Conservation (phyloP, 371 early-diverging fungal species). For the Apophysomyces sp. region DNA sequence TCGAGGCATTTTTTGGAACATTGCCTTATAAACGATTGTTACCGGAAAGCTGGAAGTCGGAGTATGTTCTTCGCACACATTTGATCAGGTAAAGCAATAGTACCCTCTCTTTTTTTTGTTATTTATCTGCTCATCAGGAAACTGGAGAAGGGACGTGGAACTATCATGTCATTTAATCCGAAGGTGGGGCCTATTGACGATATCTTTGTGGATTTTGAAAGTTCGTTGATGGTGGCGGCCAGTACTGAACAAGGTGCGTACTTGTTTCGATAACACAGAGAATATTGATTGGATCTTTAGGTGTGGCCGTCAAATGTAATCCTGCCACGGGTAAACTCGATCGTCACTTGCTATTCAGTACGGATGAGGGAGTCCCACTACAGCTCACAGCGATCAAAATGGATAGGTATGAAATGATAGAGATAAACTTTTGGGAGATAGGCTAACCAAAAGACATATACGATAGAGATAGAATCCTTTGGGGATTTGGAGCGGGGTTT, state of each 20-base stretch:
- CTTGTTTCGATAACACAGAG: neutral
- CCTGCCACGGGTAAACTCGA: slow-evolving; percentile 45
- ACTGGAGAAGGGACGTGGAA: slow-evolving; percentile 49
- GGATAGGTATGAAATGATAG: slow-evolving; percentile 20
- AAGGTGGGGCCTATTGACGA: slow-evolving; percentile 40
- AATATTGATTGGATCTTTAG: slow-evolving; percentile 5
- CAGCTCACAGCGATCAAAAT: slow-evolving; percentile 29
- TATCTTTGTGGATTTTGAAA: slow-evolving; percentile 39
- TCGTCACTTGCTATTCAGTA: slow-evolving; percentile 37
- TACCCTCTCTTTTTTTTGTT: neutral
- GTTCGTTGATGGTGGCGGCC: slow-evolving; percentile 34
- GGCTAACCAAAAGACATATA: neutral
- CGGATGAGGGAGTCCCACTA: slow-evolving; percentile 26
- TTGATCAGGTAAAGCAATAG: slow-evolving; percentile 31
- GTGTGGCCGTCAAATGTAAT: slow-evolving; percentile 42
- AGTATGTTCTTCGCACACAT: slow-evolving; percentile 48
- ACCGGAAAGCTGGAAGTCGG: slow-evolving; percentile 48
- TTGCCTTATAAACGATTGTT: slow-evolving; percentile 41
- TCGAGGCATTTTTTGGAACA: slow-evolving; percentile 44
- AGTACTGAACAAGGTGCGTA: slow-evolving; percentile 33
- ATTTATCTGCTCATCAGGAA: slow-evolving; percentile 24
- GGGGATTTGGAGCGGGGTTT: slow-evolving; percentile 43
- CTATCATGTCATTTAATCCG: slow-evolving; percentile 38
- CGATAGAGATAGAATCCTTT: slow-evolving; percentile 41
- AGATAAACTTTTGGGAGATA: neutral